phyloP scores from a whole-genome alignment of 2,329 filamentous ascomycete genomes.

The Fusarium albidum region DNA sequence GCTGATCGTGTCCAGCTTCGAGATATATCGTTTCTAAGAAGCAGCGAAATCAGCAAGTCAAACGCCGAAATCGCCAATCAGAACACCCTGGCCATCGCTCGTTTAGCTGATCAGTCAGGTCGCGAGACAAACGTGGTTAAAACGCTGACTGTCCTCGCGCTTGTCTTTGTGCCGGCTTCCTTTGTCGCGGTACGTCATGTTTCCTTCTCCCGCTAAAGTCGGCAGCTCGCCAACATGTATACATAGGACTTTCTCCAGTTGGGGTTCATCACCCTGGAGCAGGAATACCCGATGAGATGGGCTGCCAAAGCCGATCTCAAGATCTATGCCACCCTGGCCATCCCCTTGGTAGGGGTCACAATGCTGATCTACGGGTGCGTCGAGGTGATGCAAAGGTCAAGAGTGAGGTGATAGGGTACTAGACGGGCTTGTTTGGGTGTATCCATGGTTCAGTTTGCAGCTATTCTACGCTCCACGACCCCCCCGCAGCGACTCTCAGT shows the following conservation, averaged over 20 bases:
- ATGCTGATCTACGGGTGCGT: constrained; percentile 6
- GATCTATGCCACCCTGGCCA: constrained; percentile 1
- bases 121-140: constrained; percentile 5
- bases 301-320: background rate
- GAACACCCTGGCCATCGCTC: constrained; percentile 1
- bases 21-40: background rate
- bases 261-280: background rate
- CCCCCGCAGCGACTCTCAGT: too few species aligned
- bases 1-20: constrained; percentile 5
- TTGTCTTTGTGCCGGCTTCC: constrained; percentile 6
- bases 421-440: too few species aligned
- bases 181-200: background rate
- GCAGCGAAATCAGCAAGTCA: constrained; percentile 9
- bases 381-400: background rate
- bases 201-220: too few species aligned
- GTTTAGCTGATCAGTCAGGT: background rate
- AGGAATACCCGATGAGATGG: background rate
- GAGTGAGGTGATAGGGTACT: too few species aligned
- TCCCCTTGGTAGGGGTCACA: constrained; percentile 2
- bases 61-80: too few species aligned
- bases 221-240: too few species aligned
- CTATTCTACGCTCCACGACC: too few species aligned
- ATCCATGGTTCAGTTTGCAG: too few species aligned
- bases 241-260: constrained; percentile 15
- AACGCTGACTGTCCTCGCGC: constrained; percentile 9